Evolutionary conservation across 352 stramenopile species (phyloP).

Genomic region (Phytophthora vignae): DNA sequence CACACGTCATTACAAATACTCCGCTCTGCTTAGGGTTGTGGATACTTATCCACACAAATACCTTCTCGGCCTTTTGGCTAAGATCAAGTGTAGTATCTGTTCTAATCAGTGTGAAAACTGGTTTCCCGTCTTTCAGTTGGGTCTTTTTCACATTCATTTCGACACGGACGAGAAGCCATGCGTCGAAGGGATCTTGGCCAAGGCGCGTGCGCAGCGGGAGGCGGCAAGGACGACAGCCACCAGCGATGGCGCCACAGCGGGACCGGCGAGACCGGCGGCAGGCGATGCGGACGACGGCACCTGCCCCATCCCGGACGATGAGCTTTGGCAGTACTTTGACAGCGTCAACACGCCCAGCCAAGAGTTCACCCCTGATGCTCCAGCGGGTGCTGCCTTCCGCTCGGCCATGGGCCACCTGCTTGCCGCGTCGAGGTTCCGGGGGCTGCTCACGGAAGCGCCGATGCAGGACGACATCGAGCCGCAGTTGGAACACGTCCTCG

Average conservation of each 20-base stretch:
- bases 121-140: too few species aligned
- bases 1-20: too few species aligned
- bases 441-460: neutral
- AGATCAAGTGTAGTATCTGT: too few species aligned
- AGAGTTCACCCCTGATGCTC: neutral
- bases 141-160: neutral
- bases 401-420: neutral
- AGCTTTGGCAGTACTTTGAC: too few species aligned
- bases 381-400: neutral
- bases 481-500: too few species aligned
- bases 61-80: too few species aligned
- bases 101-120: too few species aligned
- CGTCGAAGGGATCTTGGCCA: constrained; percentile 1
- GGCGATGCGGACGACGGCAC: too few species aligned
- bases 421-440: neutral
- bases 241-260: neutral
- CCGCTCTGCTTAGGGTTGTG: too few species aligned
- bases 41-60: too few species aligned
- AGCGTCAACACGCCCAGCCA: too few species aligned
- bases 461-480: constrained; percentile 18
- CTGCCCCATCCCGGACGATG: neutral
- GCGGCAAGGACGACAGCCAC: neutral
- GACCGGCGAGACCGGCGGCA: neutral
- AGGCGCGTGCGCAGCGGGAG: neutral
- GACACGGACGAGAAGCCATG: constrained; percentile 8